Evolutionary conservation across 2,329 filamentous ascomycete genomes (phyloP), one percentile per base, ranked within the genome.

Genomic region (Elsinoe batatas): DNA sequence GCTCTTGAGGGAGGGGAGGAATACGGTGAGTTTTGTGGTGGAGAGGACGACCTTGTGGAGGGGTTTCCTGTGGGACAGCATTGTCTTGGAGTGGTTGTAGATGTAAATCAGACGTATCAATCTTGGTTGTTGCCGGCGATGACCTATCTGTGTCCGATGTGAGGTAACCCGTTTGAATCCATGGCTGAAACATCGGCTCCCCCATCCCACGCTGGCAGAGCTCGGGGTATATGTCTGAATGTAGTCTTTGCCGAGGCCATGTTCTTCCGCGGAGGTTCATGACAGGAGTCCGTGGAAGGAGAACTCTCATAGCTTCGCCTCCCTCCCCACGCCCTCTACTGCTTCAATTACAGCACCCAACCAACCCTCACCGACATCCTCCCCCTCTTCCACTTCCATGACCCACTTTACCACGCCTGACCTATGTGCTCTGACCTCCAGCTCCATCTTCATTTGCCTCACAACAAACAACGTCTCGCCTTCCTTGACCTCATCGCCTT

Each of bases 381-480:
- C 74, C 5, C 72, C 77, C 44, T 81, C 77, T 36, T 79, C 76
- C 44, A 72, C 72, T 50, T 80, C 77, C 47, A 72, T 70, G 0
- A 77, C 72, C 75, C 79, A 82, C 1, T 64, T 68, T 3, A 80
- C 72, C 1, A 63, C 64, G 0, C 80, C 80, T 1, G 70, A 68
- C 3, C 71, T 70, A 13, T 72, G 69, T 55, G 72, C 73, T 18
- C 82, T 66, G 2, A 85, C 76, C 61, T 84, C 82, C n/a, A 84
- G 66, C 60, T 85, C 82, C 81, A 84, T 85, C 67, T 84, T 84
- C 80, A 84, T 84, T 66, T 84, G 81, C 65, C 79, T 78, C 17
- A 84, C 75, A 15, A 84, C 79, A 6, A 71, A 78, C 60, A 84
- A 69, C 0, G 77, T 68, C 37, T 83, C 75, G 1, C 79, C 78